Base-by-base conservation (phyloP, 73 alveolate species). In the Paramecium bursaria region DNA sequence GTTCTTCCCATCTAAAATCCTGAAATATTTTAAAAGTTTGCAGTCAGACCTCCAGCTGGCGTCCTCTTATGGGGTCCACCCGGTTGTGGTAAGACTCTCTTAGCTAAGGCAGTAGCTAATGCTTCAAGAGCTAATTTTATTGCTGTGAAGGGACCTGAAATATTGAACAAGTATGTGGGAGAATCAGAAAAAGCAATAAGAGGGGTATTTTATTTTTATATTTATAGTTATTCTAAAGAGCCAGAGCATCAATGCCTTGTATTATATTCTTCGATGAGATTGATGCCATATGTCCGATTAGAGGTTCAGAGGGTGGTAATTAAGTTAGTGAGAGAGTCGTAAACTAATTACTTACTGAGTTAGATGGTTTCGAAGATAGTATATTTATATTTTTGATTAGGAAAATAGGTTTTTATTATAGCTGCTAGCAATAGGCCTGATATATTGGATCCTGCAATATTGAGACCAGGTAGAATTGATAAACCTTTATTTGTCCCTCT, bases 371-470 rank as follows among this genome's bases (percentile, higher is more conserved):
- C 75, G 99, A 96, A 87, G 99, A 67, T 50, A 92, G 74, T 57
- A 57, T 11, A 29, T 30, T 57, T n/a, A 54, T 10, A 7, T 3
- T 11, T 10, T 27, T 29, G n/a, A 1, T 54, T 85, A 46, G 89
- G 99, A 48, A 85, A 86, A 53, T 90, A 92, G 77, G 99, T 98
- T 19, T 98, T 87, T 75, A 97, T 98, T 51, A 92, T 98, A 74
- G 99, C 99, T 47, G 99, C 99, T 3, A 98, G 99, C 5, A 98
- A 98, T 60, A 88, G 99, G 23, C 99, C 99, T 0, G 99, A 98
- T 88, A 97, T 98, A 48, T 92, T 98, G 23, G 99, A 98, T 88
- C 99, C 99, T 0, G 99, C 99, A 7, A 96, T 98, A 96, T 91
- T 98, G 27, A 92, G 99, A 49, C 99, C 99, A 11, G 99, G 99